These are phyloP conservation scores for Terana coerulea DNA, from an alignment of 768 basidiomycete species.

Conservation along the genomic window DNA sequence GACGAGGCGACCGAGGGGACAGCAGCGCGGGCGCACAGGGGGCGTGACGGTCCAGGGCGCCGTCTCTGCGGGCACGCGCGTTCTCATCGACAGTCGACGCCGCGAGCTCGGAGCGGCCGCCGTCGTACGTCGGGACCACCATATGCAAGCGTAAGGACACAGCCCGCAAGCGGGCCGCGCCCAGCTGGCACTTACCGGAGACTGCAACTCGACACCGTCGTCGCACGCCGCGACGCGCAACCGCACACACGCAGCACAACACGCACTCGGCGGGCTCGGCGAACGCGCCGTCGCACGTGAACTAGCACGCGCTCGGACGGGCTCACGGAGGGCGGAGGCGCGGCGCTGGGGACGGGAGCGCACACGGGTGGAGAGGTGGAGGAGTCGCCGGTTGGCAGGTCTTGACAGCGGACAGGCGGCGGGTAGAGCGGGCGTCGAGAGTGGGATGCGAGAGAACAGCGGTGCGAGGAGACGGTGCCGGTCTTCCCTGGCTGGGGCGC, in stretches of 20 bases:
- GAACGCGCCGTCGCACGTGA: conserved; percentile 17
- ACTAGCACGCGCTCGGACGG: conserved; percentile 22
- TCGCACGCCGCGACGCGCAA: neutral
- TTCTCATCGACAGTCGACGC: conserved; percentile 2
- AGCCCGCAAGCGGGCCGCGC: conserved; percentile 20
- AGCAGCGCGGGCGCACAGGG: conserved; percentile 6
- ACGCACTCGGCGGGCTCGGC: conserved; percentile 9
- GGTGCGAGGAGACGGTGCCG: conserved; percentile 14
- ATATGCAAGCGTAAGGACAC: neutral
- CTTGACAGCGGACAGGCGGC: conserved; percentile 4
- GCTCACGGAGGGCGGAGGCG: conserved; percentile 10
- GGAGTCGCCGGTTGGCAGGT: conserved; percentile 9
- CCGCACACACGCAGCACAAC: neutral
- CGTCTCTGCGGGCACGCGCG: neutral
- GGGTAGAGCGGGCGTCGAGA: conserved; percentile 11
- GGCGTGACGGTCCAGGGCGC: conserved; percentile 10
- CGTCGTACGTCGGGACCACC: neutral
- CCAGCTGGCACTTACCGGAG: conserved; percentile 11
- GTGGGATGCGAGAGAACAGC: conserved; percentile 1
- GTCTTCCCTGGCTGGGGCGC: conserved; percentile 21
- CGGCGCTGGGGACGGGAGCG: conserved; percentile 14
- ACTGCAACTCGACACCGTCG: conserved; percentile 16
- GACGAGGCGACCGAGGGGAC: conserved; percentile 15
- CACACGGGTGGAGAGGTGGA: conserved; percentile 15
- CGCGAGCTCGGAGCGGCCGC: neutral